Base-by-base conservation (phyloP, 2,329 filamentous ascomycete species). In the Fusarium sp. region DNA sequence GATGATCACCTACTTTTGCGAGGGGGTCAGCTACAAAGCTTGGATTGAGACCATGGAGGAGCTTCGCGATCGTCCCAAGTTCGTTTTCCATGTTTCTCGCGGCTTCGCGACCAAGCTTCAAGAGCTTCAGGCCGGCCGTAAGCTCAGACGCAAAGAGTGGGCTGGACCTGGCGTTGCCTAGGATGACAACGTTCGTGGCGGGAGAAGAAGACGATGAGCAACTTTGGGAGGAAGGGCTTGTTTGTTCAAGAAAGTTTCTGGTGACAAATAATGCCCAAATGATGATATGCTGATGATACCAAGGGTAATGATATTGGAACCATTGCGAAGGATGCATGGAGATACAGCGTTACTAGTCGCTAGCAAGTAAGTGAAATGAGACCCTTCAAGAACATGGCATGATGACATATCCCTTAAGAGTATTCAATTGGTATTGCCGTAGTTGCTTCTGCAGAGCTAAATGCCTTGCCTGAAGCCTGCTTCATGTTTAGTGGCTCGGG, bases 1-100 rank as follows among this genome's bases (percentile, higher is more conserved):
- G 15, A 75, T 83, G 52, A 71, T 82, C n/a, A 66, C 72, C 13
- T 82, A 82, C 54, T 82, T 82, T 58, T 79, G 77, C 59, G 80
- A 79, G 47, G 80, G 80, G 10, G 72, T 82, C 42, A 76, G 72
- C 52, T 81, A 77, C 66, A 52, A 54, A 0, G 70, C 74, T 9
- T 82, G 81, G 81, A 69, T 73, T 13, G 47, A 49, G 8, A 62
- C 49, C 18, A 75, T 76, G 65, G 75, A 77, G 16, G 73, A 75
- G 30, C 64, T 82, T 25, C 59, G 71, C 40, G 74, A 80, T 40
- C 69, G 76, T 23, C 78, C 80, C 9, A 70, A 68, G 25, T 82
- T 82, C 63, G 75, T 82, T 33, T 71, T 67, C 11, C 72, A 73
- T 13, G 80, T 82, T 11, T 81, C 80, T 12, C 74, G 70, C 32